A percentile compares a stretch with the other conserved stretches of the same genome.
These are phyloP conservation scores for Ogataea zsoltii DNA, from an alignment of 805 yeast species.

Conservation along the genomic window DNA sequence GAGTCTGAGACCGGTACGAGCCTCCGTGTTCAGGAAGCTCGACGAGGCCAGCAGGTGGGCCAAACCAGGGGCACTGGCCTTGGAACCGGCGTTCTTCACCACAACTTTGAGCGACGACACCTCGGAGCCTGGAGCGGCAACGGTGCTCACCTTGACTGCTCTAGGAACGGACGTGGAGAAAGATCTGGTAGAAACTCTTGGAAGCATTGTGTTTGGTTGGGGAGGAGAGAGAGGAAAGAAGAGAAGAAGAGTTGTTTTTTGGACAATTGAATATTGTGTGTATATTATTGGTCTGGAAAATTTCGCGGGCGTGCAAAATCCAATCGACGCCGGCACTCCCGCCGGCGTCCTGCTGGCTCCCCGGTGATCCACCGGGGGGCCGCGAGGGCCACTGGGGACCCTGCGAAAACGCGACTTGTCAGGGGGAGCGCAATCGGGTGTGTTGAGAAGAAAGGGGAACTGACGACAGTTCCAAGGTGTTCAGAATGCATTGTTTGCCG, in stretches of 20 bases:
- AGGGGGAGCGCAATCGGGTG: too few species aligned
- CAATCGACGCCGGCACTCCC: neutral
- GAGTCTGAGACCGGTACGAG: conserved; percentile 87
- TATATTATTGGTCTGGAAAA: conserved; percentile 15
- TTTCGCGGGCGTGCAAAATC: neutral
- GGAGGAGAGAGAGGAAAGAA: neutral
- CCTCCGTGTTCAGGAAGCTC: conserved; percentile 77
- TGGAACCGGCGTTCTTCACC: conserved; percentile 82
- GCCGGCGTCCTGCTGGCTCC: neutral
- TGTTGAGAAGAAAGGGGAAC: too few species aligned
- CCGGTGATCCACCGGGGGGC: too few species aligned
- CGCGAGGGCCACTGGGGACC: too few species aligned
- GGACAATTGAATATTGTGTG: conserved; percentile 13
- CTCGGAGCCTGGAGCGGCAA: conserved; percentile 52
- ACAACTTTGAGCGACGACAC: conserved; percentile 78
- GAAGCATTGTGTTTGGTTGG: conserved; percentile 29
- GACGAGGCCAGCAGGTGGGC: conserved; percentile 84
- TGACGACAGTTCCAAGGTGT: too few species aligned
- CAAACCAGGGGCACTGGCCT: conserved; percentile 71
- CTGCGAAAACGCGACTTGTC: too few species aligned
- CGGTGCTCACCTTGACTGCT: conserved; percentile 43
- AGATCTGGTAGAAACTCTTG: conserved; percentile 33
- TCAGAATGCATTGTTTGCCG: too few species aligned
- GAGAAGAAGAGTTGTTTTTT: neutral
- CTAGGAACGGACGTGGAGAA: conserved; percentile 43